Conservation (phyloP, 805 yeast species). For the Nakazawaea ernobii region DNA sequence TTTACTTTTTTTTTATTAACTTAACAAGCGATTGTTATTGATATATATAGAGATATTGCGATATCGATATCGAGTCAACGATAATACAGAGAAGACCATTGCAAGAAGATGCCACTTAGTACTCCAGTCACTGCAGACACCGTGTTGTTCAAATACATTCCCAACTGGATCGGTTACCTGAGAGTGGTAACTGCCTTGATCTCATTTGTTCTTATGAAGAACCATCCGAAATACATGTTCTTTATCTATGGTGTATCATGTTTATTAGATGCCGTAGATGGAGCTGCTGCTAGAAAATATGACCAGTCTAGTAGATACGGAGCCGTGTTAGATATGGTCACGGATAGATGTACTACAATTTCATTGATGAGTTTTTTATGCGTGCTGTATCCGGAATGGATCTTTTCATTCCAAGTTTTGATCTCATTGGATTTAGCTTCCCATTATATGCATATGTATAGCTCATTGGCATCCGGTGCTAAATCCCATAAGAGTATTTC, state of each 20-base stretch:
- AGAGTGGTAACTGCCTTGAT: constrained; percentile 78
- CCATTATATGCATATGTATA: constrained; percentile 98
- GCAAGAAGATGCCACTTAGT: neutral
- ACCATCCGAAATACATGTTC: constrained; percentile 77
- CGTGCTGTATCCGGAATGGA: constrained; percentile 67
- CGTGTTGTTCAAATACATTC: constrained; percentile 52
- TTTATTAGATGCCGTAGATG: constrained; percentile 92
- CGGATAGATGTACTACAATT: constrained; percentile 95
- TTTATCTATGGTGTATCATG: constrained; percentile 82
- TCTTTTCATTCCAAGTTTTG: constrained; percentile 72
- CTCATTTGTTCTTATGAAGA: constrained; percentile 76
- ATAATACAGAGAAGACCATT: neutral
- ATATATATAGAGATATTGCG: neutral
- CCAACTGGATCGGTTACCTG: constrained; percentile 86
- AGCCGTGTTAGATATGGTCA: constrained; percentile 97
- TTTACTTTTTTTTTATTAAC: neutral
- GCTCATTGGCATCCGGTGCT: constrained; percentile 76
- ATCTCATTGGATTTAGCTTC: constrained; percentile 85
- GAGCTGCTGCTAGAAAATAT: constrained; percentile 85
- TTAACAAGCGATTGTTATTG: neutral
- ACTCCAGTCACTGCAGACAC: neutral
- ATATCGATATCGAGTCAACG: neutral
- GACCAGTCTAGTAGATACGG: constrained; percentile 91
- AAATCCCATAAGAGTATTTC: constrained; percentile 79
- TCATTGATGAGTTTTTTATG: constrained; percentile 86